Evolutionary conservation across 1,284 basidiomycete genomes (phyloP), one percentile per base, ranked within the genome.

Genomic region (Papiliotrema laurentii): DNA sequence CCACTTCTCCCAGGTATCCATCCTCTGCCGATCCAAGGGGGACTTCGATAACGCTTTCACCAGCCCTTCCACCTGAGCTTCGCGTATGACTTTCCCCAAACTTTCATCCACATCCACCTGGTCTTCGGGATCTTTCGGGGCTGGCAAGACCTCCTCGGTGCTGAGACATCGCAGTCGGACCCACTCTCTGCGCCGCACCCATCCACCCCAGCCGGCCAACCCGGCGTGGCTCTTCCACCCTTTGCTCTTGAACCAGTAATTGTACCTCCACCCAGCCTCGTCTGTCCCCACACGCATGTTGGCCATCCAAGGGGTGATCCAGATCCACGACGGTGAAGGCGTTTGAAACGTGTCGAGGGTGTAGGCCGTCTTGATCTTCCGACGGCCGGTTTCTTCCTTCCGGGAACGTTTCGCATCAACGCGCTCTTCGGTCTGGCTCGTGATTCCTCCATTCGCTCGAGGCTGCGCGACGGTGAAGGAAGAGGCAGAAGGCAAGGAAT

Each of bases 181-280:
- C 72, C 72, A 74, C 53, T 69, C 67, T 19, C 72, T 58, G 37
- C 72, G 46, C 31, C 72, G 53, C 5, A 72, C 71, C 67, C 69
- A 74, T 0, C 71, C 71, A 22, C 60, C 64, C 72, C 70, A 73
- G 9, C 72, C 72, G 5, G 64, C 36, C 7, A 39, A 34, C 2
- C 64, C 66, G 1, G 71, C 61, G 52, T 66, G 60, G 3, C 56
- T 49, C 4, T 52, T 56, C 72, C 72, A 74, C 2, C 63, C 62
- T 19, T 42, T 54, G 19, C 49, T 51, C 41, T 60, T 68, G 53
- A 74, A 74, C 53, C 65, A 67, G 24, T 62, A 61, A 49, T 74
- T 74, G 51, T 74, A 75, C 53, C 64, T 54, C 72, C 72, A 75
- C 14, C 74, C 74, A 19, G 60, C 60, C 48, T 75, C 73, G 47